These are phyloP conservation scores for Sphaerosporella brunnea DNA, from an alignment of 495 filamentous ascomycete genomes.

Conservation along the genomic window DNA sequence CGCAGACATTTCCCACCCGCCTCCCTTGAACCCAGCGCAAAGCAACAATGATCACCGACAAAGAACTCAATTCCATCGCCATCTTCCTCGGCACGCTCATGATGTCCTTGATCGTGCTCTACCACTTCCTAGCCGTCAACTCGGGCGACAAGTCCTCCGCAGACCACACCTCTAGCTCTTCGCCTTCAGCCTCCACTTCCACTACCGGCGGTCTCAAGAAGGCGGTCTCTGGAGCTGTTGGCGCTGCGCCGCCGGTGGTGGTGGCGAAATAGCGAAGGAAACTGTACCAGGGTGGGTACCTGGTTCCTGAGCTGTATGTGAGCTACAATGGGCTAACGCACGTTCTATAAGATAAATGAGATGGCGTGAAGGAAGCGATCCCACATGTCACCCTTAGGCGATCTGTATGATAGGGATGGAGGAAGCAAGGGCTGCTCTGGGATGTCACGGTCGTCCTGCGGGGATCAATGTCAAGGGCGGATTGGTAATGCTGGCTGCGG, in stretches of 20 bases:
- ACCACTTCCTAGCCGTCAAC: constrained; percentile 96
- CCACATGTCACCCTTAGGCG: too few relatives aligned
- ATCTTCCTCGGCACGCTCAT: constrained; percentile 80
- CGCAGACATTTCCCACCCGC: too few relatives aligned
- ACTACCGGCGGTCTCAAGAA: background rate
- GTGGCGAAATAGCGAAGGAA: background rate
- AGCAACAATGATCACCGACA: constrained; percentile 63
- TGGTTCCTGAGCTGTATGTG: background rate
- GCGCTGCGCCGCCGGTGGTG: background rate
- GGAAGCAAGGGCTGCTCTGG: too few relatives aligned
- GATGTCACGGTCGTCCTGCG: too few relatives aligned
- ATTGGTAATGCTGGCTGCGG: too few relatives aligned
- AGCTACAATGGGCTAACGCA: too few relatives aligned
- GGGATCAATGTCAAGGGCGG: too few relatives aligned
- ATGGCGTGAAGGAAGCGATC: too few relatives aligned
- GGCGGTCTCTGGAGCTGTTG: background rate
- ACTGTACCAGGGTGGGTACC: background rate
- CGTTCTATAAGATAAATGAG: too few relatives aligned
- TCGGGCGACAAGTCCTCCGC: constrained; percentile 33
- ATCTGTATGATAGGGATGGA: too few relatives aligned
- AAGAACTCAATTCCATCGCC: constrained; percentile 67
- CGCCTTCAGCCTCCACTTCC: background rate
- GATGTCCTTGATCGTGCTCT: constrained; percentile 87
- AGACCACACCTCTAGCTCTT: too few relatives aligned
- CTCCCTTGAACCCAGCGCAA: background rate